These are phyloP conservation scores for Diaporthe ilicicola DNA, from an alignment of 2,329 filamentous ascomycete genomes.

Conservation along the genomic window DNA sequence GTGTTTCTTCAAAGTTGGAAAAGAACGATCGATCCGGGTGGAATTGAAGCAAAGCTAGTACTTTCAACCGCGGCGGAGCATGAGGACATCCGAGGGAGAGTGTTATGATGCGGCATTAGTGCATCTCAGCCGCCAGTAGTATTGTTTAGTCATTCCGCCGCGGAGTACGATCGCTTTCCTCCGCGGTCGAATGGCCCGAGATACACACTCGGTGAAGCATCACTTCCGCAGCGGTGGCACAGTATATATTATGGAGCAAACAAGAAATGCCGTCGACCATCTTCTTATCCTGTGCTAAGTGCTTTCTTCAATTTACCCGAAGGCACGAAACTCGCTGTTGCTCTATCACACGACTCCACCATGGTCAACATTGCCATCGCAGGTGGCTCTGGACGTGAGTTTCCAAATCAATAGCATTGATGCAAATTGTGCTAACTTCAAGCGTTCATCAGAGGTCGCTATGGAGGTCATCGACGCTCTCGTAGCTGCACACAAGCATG, in stretches of 20 bases:
- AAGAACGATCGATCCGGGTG: background rate
- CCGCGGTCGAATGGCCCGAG: constrained; percentile 5
- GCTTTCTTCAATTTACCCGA: background rate
- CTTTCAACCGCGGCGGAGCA: background rate
- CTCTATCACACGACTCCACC: background rate
- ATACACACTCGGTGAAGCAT: background rate
- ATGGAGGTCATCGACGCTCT: constrained; percentile 30
- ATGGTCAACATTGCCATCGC: constrained; percentile 35
- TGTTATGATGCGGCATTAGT: background rate
- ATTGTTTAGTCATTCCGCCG: constrained; percentile 18
- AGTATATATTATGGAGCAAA: background rate
- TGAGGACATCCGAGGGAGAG: too few species aligned
- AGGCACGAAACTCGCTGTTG: too few species aligned
- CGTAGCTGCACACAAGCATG: constrained; percentile 23
- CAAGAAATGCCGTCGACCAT: background rate
- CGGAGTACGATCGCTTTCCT: background rate
- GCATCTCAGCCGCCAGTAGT: too few species aligned
- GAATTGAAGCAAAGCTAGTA: background rate
- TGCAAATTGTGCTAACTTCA: background rate
- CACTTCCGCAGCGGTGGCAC: background rate
- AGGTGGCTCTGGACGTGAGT: constrained; percentile 30
- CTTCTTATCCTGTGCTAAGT: background rate
- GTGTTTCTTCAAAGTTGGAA: background rate
- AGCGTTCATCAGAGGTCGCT: constrained; percentile 23
- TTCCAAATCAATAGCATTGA: too few species aligned